Percentiles rank a stretch among this genome's conserved stretches.
Conservation (phyloP, 176 grass and related monocot genomes). For the Canna indica region DNA sequence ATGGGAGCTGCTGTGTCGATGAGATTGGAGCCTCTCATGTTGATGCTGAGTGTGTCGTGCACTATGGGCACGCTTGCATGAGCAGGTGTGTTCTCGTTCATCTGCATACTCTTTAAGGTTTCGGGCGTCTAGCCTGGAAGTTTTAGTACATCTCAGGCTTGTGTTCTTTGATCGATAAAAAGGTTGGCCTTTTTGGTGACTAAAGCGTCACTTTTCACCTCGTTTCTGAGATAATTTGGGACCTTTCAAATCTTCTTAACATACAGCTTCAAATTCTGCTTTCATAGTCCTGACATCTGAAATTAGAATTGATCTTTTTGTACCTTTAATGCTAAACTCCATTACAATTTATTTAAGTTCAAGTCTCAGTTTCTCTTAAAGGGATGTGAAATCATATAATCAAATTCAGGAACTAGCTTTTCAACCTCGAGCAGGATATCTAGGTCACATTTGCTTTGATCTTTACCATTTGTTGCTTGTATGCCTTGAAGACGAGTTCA, state of each 20-base stretch:
- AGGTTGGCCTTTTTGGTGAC: background rate
- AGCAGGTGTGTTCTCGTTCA: slow-evolving; percentile 50
- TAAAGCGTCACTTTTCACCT: background rate
- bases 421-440: background rate
- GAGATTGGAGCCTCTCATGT: slow-evolving; percentile 85
- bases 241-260: background rate
- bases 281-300: background rate
- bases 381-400: background rate
- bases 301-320: background rate
- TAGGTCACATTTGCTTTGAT: background rate
- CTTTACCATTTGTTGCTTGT: background rate
- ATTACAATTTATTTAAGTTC: background rate
- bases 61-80: slow-evolving; percentile 96
- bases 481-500: background rate
- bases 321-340: background rate
- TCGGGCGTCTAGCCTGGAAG: background rate
- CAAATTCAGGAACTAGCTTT: background rate
- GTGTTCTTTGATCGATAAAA: background rate
- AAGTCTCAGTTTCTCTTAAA: background rate
- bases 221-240: background rate
- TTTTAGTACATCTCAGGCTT: background rate
- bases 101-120: background rate
- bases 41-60: slow-evolving; percentile 70
- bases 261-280: background rate
- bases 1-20: slow-evolving; percentile 87